phyloP scores from a whole-genome alignment of 257 asterid species.

The Solanum corneliomulleri region DNA sequence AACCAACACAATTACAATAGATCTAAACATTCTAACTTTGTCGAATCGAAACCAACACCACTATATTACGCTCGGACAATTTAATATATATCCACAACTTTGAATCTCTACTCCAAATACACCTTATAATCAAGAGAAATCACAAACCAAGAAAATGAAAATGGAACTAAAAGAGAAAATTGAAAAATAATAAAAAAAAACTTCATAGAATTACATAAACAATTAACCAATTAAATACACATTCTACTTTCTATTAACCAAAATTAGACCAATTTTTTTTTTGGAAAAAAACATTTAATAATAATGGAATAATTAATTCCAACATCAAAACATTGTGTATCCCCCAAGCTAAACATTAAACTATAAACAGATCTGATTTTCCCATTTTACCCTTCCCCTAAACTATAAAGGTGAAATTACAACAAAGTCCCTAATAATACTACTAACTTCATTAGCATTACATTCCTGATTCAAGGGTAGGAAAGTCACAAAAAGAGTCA shows the following conservation, averaged over 20 bases:
- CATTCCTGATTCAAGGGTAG: slow-evolving; percentile 77
- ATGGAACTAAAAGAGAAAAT: not conserved
- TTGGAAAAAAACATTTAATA: not conserved
- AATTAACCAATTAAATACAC: not conserved
- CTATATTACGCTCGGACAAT: fast-evolving
- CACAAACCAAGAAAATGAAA: not conserved
- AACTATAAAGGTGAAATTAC: not conserved
- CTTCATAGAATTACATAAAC: not conserved
- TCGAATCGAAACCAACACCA: too few relatives aligned
- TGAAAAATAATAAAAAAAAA: not conserved
- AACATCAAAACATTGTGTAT: not conserved
- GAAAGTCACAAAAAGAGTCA: slow-evolving; percentile 53
- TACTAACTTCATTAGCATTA: not conserved
- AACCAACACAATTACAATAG: too few relatives aligned
- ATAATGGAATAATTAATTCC: not conserved
- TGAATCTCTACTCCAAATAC: not conserved
- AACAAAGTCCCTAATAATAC: not conserved
- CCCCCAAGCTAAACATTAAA: not conserved
- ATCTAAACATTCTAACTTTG: fast-evolving
- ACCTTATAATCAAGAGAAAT: not conserved
- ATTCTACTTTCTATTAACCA: not conserved
- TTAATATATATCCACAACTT: too few relatives aligned
- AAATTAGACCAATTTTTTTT: not conserved
- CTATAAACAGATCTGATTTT: slow-evolving; percentile 3
- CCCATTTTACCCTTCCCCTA: slow-evolving; percentile 28